phyloP scores from a whole-genome alignment of 495 filamentous ascomycete genomes.

The Tuber umbilicatum region DNA sequence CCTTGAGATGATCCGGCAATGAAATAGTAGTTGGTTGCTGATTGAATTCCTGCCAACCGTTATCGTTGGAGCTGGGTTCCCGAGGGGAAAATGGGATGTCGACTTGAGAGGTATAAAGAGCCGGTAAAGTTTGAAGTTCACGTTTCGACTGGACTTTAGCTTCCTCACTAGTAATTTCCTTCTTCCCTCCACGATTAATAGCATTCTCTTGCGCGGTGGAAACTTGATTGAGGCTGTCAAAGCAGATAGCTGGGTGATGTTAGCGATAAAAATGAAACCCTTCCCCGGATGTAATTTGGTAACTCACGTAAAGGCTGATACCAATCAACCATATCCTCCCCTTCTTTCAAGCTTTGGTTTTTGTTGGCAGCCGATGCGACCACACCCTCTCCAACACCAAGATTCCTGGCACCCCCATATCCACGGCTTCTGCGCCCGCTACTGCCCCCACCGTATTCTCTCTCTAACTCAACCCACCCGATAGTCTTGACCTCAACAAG shows the following conservation, averaged over 20 bases:
- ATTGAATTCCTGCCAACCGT: constrained; percentile 15
- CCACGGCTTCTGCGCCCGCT: constrained; percentile 37
- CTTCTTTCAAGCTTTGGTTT: constrained; percentile 40
- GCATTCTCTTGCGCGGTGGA: constrained; percentile 29
- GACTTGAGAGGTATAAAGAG: constrained; percentile 32
- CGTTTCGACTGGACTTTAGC: constrained; percentile 39
- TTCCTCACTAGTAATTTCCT: constrained; percentile 34
- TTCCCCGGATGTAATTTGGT: not conserved
- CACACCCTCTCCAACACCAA: constrained; percentile 39
- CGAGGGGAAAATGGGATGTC: constrained; percentile 40
- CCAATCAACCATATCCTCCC: constrained; percentile 41
- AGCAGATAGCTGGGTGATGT: constrained; percentile 33
- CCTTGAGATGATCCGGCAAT: constrained; percentile 37
- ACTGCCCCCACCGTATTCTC: constrained; percentile 42
- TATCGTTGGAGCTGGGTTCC: constrained; percentile 30
- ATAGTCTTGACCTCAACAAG: constrained; percentile 39
- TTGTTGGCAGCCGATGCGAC: constrained; percentile 40
- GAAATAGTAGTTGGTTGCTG: constrained; percentile 35
- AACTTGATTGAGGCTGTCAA: constrained; percentile 29
- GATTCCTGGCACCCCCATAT: constrained; percentile 37
- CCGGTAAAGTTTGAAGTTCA: constrained; percentile 37
- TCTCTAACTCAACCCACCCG: constrained; percentile 41
- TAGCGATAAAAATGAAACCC: not conserved
- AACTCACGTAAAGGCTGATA: constrained; percentile 38
- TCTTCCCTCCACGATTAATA: constrained; percentile 36